phyloP scores from a whole-genome alignment of 2,329 filamentous ascomycete species.

The Grosmannia clavigera region DNA sequence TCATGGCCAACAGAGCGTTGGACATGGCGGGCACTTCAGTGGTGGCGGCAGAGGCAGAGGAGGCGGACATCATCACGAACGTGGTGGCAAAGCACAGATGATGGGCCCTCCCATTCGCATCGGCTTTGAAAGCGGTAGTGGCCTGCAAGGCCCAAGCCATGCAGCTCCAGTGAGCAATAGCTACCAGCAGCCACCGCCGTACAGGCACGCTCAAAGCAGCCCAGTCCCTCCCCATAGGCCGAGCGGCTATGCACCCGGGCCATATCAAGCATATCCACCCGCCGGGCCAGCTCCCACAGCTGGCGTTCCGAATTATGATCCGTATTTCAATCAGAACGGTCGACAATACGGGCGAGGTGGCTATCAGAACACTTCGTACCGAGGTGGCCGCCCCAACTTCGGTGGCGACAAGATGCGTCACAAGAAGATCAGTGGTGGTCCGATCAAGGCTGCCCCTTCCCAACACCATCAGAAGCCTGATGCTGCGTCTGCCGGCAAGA shows the following conservation, averaged over 20 bases:
- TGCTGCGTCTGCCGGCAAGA: conserved; percentile 40
- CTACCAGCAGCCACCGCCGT: conserved; percentile 23
- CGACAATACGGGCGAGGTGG: conserved; percentile 27
- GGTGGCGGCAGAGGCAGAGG: conserved; percentile 28
- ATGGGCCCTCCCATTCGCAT: conserved; percentile 44
- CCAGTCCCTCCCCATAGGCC: conserved; percentile 12
- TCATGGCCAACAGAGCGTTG: conserved; percentile 14
- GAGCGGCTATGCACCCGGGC: conserved; percentile 17
- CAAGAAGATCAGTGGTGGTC: conserved; percentile 16
- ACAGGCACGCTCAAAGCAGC: conserved; percentile 17
- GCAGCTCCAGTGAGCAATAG: conserved; percentile 33
- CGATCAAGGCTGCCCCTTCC: conserved; percentile 7
- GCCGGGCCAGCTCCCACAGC: conserved; percentile 20
- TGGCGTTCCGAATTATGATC: conserved; percentile 17
- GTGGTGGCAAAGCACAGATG: conserved; percentile 25
- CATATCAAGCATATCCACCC: conserved; percentile 27
- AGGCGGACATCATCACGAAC: conserved; percentile 26
- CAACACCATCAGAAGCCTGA: conserved; percentile 37
- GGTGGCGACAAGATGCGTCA: conserved; percentile 27
- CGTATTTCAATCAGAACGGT: conserved; percentile 22
- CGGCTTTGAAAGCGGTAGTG: conserved; percentile 32
- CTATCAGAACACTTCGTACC: conserved; percentile 19
- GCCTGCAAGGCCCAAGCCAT: conserved; percentile 21
- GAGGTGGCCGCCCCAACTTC: conserved; percentile 20
- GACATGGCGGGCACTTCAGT: conserved; percentile 16